Evolutionary conservation across 441 rosid species (phyloP).

Genomic region (Gossypium lobatum): DNA sequence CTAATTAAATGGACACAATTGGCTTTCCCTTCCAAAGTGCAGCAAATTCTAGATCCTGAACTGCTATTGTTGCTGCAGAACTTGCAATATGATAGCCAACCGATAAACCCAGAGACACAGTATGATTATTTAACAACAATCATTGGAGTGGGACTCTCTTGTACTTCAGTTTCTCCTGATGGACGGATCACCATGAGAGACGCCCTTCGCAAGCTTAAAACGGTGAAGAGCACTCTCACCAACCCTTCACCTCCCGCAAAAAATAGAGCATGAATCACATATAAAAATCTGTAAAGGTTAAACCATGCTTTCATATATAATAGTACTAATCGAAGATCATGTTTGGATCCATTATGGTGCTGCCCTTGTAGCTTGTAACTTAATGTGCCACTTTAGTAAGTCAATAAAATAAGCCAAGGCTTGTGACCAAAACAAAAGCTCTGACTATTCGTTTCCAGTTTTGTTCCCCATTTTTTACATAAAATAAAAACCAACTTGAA

Average conservation of each 20-base stretch:
- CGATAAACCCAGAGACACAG: neutral
- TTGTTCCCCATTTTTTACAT: neutral
- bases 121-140: constrained; percentile 26
- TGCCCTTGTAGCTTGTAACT: neutral
- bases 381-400: neutral
- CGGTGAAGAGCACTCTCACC: constrained; percentile 13
- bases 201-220: constrained; percentile 28
- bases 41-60: constrained; percentile 28
- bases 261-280: neutral
- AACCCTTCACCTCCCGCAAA: neutral
- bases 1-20: constrained; percentile 34
- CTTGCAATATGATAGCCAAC: neutral
- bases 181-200: constrained; percentile 34
- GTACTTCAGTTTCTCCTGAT: constrained; percentile 28
- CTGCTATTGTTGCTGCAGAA: constrained; percentile 16
- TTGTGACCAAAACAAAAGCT: neutral
- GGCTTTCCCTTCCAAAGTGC: constrained; percentile 13
- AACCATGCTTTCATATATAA: neutral
- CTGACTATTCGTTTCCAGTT: neutral
- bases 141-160: constrained; percentile 38
- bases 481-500: neutral
- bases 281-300: neutral
- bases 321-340: neutral
- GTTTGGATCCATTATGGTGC: neutral
- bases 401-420: neutral